These are phyloP conservation scores for Elsinoe perseae DNA, from an alignment of 2,329 filamentous ascomycete genomes.

Conservation along the genomic window DNA sequence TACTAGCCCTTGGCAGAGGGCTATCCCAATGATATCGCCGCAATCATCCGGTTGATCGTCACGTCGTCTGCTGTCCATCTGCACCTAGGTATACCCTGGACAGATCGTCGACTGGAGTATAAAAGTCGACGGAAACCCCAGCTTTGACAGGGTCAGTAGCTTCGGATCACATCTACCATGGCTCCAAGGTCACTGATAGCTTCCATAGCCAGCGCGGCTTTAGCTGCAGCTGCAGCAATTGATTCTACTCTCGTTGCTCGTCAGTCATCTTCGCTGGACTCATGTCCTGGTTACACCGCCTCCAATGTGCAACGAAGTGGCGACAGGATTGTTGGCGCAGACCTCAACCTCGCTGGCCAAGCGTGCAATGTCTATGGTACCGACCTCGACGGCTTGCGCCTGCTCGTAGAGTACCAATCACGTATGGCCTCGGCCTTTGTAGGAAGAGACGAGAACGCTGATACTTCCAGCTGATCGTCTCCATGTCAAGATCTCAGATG, in stretches of 20 bases:
- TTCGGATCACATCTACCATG: background rate
- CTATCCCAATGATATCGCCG: background rate
- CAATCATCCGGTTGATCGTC: constrained; percentile 9
- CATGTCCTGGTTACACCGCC: constrained; percentile 61
- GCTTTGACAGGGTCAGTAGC: background rate
- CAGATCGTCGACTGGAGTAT: background rate
- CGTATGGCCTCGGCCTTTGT: constrained; percentile 34
- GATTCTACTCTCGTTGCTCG: constrained; percentile 12
- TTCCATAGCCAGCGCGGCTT: background rate
- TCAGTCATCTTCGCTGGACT: constrained; percentile 17
- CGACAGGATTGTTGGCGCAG: constrained; percentile 35
- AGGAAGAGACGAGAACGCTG: background rate
- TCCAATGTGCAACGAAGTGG: constrained; percentile 45
- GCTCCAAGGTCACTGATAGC: background rate
- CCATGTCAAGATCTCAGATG: constrained; percentile 67
- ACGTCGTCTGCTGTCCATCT: constrained; percentile 3
- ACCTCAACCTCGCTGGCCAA: constrained; percentile 59
- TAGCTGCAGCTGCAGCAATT: constrained; percentile 1
- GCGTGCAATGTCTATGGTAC: constrained; percentile 55
- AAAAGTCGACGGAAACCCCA: background rate
- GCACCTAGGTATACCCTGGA: background rate
- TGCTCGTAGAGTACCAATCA: constrained; percentile 55
- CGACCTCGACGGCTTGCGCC: constrained; percentile 49
- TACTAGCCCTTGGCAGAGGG: background rate
- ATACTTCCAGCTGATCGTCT: constrained; percentile 43